Base-by-base conservation (phyloP, 2,329 filamentous ascomycete genomes). In the Sporothrix protearum region DNA sequence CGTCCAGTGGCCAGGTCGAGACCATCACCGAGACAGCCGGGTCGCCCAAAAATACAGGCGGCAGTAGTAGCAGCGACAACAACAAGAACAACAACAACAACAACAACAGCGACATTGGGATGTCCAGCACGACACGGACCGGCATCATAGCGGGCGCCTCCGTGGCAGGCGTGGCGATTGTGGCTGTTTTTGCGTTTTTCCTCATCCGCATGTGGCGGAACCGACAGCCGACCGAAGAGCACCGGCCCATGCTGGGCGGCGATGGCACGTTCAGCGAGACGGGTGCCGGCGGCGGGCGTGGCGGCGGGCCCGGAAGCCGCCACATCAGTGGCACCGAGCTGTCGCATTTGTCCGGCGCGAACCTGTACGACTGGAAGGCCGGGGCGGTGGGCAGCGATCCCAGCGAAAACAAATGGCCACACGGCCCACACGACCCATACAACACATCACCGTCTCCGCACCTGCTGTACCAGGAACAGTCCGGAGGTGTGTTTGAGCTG, bases 401-500 rank as follows among this genome's bases (percentile, higher is more conserved):
- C 10, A 49, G 16, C 6, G 68, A 59, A 28, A n/a, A 59, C 28
- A 57, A 64, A 30, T 70, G 70, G 57, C 61, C 30, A 53, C 63
- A 64, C 12, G 68, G 53, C 0, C 61, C 30, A 53, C 63, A 64
- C 12, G 68, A 61, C 0, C 51, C 68, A 12, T 72, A 72, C 51
- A 30, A 25, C n/a, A 45, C 69, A 2, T 30, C 57, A 9, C 25
- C 55, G 2, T 28, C 61, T 1, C 22, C 51, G 14, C 22, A 47
- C 63, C 12, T 16, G 45, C 74, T 68, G 51, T 75, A 71, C 61
- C 75, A 66, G 16, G 73, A 76, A 67, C 61, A 84, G 0, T 85
- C 89, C 72, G 55, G 16, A 3, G 68, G 47, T 57, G 86, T 82
- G 1, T 83, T 88, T 45, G 90, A 92, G 81, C 78, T 92, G 55